Conservation (phyloP, 2,329 filamentous ascomycete species). For the Penicillium thymicola region DNA sequence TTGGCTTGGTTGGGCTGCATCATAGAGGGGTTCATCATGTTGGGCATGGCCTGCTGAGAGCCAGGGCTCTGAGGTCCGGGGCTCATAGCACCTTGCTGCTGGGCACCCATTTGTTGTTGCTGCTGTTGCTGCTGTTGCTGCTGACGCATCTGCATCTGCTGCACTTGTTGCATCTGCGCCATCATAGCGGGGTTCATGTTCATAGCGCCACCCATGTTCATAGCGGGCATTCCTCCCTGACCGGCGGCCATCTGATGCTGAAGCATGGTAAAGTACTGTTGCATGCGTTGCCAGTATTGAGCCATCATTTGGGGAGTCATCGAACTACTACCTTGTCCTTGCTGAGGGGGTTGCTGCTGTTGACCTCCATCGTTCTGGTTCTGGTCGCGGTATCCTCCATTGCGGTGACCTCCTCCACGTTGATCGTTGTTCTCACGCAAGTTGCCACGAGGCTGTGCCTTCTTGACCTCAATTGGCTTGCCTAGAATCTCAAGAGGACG, state of each 20-base stretch:
- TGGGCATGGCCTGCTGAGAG: constrained; percentile 56
- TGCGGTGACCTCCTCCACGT: constrained; percentile 38
- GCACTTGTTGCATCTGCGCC: constrained; percentile 67
- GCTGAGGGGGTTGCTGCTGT: constrained; percentile 51
- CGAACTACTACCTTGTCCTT: constrained; percentile 50
- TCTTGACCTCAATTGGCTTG: constrained; percentile 97
- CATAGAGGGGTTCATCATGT: constrained; percentile 68
- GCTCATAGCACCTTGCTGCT: constrained; percentile 35
- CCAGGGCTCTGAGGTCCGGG: constrained; percentile 35
- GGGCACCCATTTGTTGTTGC: constrained; percentile 61
- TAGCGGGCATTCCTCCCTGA: constrained; percentile 43
- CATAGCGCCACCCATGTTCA: constrained; percentile 62
- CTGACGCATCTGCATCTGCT: constrained; percentile 49
- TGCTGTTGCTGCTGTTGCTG: constrained; percentile 37
- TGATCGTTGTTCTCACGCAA: constrained; percentile 78
- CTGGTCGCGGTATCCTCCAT: constrained; percentile 40
- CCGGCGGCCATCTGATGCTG: constrained; percentile 75
- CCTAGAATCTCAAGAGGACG: constrained; percentile 86
- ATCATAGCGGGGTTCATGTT: constrained; percentile 77
- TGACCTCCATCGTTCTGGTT: constrained; percentile 40
- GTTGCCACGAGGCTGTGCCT: constrained; percentile 92
- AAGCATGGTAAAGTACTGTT: constrained; percentile 94
- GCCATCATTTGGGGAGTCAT: constrained; percentile 98
- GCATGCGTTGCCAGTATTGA: constrained; percentile 97
- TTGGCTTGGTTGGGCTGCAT: constrained; percentile 51